phyloP scores from a whole-genome alignment of 2,329 filamentous ascomycete genomes.

The Aspergillus brunneoviolaceus region DNA sequence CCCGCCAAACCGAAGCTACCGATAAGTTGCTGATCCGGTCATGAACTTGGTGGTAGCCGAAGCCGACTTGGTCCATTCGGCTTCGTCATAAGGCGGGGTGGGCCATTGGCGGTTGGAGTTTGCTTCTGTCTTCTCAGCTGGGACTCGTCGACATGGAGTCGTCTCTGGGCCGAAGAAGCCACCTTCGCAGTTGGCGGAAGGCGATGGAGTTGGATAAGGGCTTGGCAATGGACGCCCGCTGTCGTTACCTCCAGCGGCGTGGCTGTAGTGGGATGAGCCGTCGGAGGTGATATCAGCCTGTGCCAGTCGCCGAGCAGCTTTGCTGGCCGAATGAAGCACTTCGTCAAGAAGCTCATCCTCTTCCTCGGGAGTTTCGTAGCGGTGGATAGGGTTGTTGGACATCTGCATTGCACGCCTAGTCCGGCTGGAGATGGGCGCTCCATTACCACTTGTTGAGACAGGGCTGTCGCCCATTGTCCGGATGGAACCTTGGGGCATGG shows the following conservation, averaged over 20 bases:
- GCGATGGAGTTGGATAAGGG: conserved; percentile 69
- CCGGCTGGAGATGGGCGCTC: conserved; percentile 68
- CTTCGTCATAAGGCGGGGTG: conserved; percentile 91
- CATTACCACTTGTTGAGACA: conserved; percentile 25
- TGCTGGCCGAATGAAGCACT: conserved; percentile 73
- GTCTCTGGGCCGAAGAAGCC: conserved; percentile 64
- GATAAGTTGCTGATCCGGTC: conserved; percentile 52
- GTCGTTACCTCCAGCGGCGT: conserved; percentile 28
- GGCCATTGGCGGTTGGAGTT: conserved; percentile 73
- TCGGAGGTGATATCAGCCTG: conserved; percentile 34
- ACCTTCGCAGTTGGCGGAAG: conserved; percentile 80
- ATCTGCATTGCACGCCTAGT: conserved; percentile 72
- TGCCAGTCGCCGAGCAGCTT: conserved; percentile 71
- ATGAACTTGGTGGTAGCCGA: conserved; percentile 80
- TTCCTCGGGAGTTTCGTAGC: conserved; percentile 93
- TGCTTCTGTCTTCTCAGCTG: conserved; percentile 58
- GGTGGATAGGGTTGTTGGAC: conserved; percentile 70
- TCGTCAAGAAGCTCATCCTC: conserved; percentile 96
- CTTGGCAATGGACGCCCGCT: conserved; percentile 38
- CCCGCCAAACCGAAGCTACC: conserved; percentile 25
- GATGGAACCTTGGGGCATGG: conserved; percentile 38
- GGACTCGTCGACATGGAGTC: conserved; percentile 63
- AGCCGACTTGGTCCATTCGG: conserved; percentile 83
- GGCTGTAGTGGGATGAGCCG: conserved; percentile 58
- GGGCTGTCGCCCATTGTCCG: conserved; percentile 31